These are phyloP conservation scores for Incumbomyces delicatus DNA, from an alignment of 2,329 filamentous ascomycete species.

Conservation along the genomic window DNA sequence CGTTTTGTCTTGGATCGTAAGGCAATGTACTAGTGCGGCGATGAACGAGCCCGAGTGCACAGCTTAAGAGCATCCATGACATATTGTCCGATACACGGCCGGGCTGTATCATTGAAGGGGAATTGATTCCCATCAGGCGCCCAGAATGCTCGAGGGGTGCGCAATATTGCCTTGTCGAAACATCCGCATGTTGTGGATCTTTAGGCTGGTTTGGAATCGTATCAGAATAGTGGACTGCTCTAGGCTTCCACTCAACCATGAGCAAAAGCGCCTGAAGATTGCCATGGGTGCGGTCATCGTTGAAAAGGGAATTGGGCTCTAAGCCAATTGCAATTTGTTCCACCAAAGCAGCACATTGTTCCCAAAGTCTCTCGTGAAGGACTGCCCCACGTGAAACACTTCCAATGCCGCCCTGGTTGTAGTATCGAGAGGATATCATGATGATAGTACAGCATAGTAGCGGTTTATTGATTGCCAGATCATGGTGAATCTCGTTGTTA, in stretches of 20 bases:
- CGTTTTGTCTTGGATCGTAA: too few species aligned
- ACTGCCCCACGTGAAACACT: slow-evolving; percentile 43
- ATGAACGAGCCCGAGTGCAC: background rate
- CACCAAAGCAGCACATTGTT: slow-evolving; percentile 45
- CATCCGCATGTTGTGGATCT: slow-evolving; percentile 29
- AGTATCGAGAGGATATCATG: slow-evolving; percentile 47
- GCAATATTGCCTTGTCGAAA: slow-evolving; percentile 11
- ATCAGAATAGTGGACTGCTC: slow-evolving; percentile 42
- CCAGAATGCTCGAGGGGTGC: slow-evolving; percentile 10
- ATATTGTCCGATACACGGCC: slow-evolving; percentile 42
- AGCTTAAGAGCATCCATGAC: slow-evolving; percentile 43
- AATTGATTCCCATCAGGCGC: background rate
- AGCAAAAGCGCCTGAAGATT: slow-evolving; percentile 45
- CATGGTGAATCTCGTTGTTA: slow-evolving; percentile 39
- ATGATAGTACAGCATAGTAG: slow-evolving; percentile 45
- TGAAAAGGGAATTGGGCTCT: slow-evolving; percentile 39
- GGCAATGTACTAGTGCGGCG: too few species aligned
- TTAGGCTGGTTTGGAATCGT: slow-evolving; percentile 38
- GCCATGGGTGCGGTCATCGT: slow-evolving; percentile 40
- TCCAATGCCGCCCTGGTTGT: slow-evolving; percentile 33
- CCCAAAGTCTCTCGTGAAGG: slow-evolving; percentile 46
- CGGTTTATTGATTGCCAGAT: slow-evolving; percentile 42
- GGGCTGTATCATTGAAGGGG: slow-evolving; percentile 14
- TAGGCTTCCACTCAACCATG: slow-evolving; percentile 49
- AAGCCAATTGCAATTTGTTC: slow-evolving; percentile 46